phyloP scores from a whole-genome alignment of 2,329 filamentous ascomycete genomes.

The Coniella lustricola region DNA sequence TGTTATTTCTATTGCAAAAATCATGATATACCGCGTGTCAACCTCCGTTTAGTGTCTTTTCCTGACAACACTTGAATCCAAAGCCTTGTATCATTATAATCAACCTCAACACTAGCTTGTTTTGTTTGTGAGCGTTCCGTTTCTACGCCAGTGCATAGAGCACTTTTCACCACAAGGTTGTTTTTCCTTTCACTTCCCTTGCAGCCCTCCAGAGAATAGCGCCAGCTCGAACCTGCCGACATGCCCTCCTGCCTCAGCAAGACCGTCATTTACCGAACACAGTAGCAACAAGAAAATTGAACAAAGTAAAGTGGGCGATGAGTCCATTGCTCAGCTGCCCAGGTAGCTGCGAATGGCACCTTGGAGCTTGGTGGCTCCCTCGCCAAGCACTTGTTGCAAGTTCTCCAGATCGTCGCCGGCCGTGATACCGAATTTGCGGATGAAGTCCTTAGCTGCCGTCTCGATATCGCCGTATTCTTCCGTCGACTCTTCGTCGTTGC shows the following conservation, averaged over 20 bases:
- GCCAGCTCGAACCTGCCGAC: too few relatives aligned
- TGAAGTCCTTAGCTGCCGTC: slow-evolving; percentile 89
- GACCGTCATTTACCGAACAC: background rate
- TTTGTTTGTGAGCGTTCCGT: background rate
- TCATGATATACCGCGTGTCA: background rate
- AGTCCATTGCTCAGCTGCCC: slow-evolving; percentile 39
- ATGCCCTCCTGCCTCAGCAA: background rate
- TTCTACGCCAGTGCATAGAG: slow-evolving; percentile 1
- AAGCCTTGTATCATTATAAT: background rate
- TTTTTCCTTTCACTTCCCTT: background rate
- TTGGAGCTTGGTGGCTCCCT: slow-evolving; percentile 78
- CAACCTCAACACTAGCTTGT: background rate
- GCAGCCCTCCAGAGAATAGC: too few relatives aligned
- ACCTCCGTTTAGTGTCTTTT: background rate
- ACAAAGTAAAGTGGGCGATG: background rate
- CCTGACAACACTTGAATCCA: slow-evolving; percentile 6
- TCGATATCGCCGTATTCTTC: slow-evolving; percentile 91
- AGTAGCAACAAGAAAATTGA: background rate
- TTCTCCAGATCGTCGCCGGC: slow-evolving; percentile 95
- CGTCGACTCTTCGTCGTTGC: slow-evolving; percentile 65
- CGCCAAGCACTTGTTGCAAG: slow-evolving; percentile 71
- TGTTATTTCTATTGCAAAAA: background rate
- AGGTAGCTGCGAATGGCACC: slow-evolving; percentile 62
- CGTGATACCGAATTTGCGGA: slow-evolving; percentile 90
- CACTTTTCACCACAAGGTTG: background rate